Evolutionary conservation across 805 yeast genomes (phyloP), one percentile per base, ranked within the genome.

Genomic region (Candida sanyiensis): DNA sequence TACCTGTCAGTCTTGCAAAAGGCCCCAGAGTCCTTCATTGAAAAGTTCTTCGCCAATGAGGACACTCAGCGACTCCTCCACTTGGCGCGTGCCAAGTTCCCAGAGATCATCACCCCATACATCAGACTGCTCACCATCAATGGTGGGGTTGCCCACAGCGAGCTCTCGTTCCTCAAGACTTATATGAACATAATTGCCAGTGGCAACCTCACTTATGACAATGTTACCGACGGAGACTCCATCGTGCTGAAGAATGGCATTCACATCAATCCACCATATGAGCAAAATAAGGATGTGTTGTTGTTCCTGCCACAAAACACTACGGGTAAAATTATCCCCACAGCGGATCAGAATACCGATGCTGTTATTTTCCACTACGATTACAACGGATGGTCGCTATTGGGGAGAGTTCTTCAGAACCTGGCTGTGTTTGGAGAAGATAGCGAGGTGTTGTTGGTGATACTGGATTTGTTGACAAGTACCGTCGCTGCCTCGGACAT

Each of bases 301-400:
- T 46, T 76, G 28, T 63, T 64, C 12, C 51, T 77, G 17, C 72
- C 74, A 3, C 54, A 63, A 44, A 79, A 80, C 3, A 83, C 95
- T 0, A 73, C 67, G 39, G 97, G 90, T 3, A 80, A 82, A 47
- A 59, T 85, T 3, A 59, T 89, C 22, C 79, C 86, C 1, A 67
- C 75, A 4, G 53, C 63, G 3, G 59, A 63, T 11, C 59, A 61
- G 19, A 55, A 62, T 7, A 48, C 63, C 8, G 54, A 50, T 25
- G 62, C 65, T 13, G 83, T 83, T 3, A 71, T 86, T 17, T 88
- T 93, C 62, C 62, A 80, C 20, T 75, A 82, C 54, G 69, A 71
- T 4, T 87, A 80, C 56, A 84, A 80, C 53, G 97, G 97, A 1
- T 88, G 97, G 95, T 73, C 95, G 0, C 61, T 83, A 20, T 50